Percentiles rank a stretch among this genome's conserved stretches.
These are phyloP conservation scores for Neopestalotiopsis sp. DNA, from an alignment of 2,329 filamentous ascomycete species.

Conservation along the genomic window DNA sequence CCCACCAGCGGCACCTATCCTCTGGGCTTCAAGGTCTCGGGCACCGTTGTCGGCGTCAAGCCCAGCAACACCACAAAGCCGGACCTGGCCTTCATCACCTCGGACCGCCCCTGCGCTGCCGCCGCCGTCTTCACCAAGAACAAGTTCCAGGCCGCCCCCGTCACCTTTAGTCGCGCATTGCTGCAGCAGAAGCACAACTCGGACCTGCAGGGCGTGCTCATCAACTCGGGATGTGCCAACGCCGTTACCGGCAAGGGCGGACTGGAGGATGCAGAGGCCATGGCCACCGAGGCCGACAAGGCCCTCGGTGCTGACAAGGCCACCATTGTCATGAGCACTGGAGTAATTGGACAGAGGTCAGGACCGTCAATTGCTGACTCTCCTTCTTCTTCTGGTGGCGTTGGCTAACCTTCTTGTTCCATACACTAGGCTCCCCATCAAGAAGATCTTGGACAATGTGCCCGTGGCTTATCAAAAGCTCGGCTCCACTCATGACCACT, in stretches of 20 bases:
- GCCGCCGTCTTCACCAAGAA: conserved; percentile 98
- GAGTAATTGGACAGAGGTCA: conserved; percentile 92
- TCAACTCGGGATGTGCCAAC: conserved; percentile 97
- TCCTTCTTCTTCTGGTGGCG: background rate
- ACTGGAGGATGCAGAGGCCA: conserved; percentile 83
- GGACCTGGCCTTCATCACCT: conserved; percentile 87
- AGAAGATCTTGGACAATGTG: conserved; percentile 85
- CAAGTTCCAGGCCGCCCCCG: conserved; percentile 95
- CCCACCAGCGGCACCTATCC: conserved; percentile 87
- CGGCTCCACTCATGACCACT: conserved; percentile 79
- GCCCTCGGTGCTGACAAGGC: conserved; percentile 52
- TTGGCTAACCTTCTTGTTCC: background rate
- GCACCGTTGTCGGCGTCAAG: conserved; percentile 92
- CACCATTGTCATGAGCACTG: conserved; percentile 98
- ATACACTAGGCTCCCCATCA: conserved; percentile 75
- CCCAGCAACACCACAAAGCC: conserved; percentile 89
- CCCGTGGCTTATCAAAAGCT: conserved; percentile 76
- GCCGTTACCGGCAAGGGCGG: conserved; percentile 93
- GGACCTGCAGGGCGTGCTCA: conserved; percentile 80
- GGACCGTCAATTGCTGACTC: conserved; percentile 3
- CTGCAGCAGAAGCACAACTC: conserved; percentile 69
- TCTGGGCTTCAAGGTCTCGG: conserved; percentile 85
- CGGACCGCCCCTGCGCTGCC: conserved; percentile 83
- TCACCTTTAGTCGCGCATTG: conserved; percentile 80
- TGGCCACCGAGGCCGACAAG: conserved; percentile 82